A percentile compares a stretch with the other conserved stretches of the same genome.
These are phyloP conservation scores for Hordeum marinum DNA, from an alignment of 176 grass and related monocot species.

Conservation along the genomic window DNA sequence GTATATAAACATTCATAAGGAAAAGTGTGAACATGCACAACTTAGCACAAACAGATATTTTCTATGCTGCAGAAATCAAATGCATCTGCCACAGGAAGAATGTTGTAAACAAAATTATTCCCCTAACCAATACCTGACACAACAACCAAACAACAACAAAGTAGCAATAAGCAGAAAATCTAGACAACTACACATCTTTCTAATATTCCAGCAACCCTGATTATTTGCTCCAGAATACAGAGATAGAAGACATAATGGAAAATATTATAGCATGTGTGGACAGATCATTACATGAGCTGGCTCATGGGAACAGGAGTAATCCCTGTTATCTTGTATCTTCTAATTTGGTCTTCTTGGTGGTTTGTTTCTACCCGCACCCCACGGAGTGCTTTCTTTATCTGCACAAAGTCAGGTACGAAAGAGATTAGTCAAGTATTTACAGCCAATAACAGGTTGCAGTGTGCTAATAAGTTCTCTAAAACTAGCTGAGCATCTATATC, in stretches of 20 bases:
- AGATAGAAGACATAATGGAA: not conserved
- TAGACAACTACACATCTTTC: not conserved
- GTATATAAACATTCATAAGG: not conserved
- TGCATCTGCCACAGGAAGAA: not conserved
- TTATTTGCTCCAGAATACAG: not conserved
- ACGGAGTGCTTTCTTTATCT: slow-evolving; percentile 73
- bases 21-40: not conserved
- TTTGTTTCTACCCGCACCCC: slow-evolving; percentile 67
- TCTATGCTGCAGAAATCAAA: not conserved
- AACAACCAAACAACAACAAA: not conserved
- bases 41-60: not conserved
- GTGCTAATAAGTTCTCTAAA: not conserved
- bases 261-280: not conserved
- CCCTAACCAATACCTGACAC: not conserved
- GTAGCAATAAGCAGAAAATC: not conserved
- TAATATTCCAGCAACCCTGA: not conserved
- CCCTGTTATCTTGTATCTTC: slow-evolving; percentile 77
- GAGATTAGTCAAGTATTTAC: not conserved
- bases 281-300: slow-evolving; percentile 51
- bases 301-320: slow-evolving; percentile 46
- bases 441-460: not conserved
- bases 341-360: slow-evolving; percentile 48
- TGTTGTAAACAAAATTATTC: not conserved
- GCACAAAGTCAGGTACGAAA: not conserved
- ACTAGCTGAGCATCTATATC: not conserved